Percentiles rank a stretch among this genome's conserved stretches.
These are phyloP conservation scores for Chrysosporium queenslandicum DNA, from an alignment of 2,329 filamentous ascomycete species.

Conservation along the genomic window DNA sequence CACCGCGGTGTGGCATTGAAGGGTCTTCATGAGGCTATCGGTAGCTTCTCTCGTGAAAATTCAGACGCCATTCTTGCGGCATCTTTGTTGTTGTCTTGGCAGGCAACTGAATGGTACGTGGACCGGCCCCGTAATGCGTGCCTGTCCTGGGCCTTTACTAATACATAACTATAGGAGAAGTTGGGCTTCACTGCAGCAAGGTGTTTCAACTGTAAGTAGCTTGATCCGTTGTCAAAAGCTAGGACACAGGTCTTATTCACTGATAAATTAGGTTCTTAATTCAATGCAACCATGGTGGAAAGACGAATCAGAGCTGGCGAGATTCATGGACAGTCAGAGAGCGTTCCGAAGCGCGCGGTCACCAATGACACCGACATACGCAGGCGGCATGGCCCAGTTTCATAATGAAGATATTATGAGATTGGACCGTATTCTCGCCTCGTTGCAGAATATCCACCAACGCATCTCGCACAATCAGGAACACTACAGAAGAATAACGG, in stretches of 20 bases:
- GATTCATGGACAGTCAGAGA: conserved; percentile 35
- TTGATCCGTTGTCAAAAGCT: not conserved
- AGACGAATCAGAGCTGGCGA: conserved; percentile 61
- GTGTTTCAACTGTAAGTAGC: conserved; percentile 67
- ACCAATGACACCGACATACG: conserved; percentile 26
- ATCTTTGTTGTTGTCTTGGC: conserved; percentile 88
- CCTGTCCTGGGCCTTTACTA: conserved; percentile 20
- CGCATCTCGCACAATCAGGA: conserved; percentile 60
- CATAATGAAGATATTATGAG: conserved; percentile 59
- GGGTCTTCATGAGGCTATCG: conserved; percentile 79
- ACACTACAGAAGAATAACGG: conserved; percentile 57
- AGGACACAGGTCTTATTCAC: not conserved
- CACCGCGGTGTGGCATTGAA: conserved; percentile 78
- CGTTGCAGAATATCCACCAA: conserved; percentile 48
- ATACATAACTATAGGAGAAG: conserved; percentile 57
- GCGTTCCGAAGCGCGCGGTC: conserved; percentile 29
- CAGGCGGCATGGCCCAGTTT: conserved; percentile 21
- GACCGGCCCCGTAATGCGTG: conserved; percentile 7
- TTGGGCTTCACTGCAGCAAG: conserved; percentile 88
- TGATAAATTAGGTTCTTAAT: conserved; percentile 59
- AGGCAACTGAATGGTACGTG: conserved; percentile 85
- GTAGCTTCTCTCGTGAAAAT: conserved; percentile 70
- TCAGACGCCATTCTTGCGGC: conserved; percentile 87
- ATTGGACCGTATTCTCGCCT: conserved; percentile 56
- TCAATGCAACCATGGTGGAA: conserved; percentile 81